Base-by-base conservation (phyloP, 2,329 filamentous ascomycete genomes). In the Colletotrichum coccodes region DNA sequence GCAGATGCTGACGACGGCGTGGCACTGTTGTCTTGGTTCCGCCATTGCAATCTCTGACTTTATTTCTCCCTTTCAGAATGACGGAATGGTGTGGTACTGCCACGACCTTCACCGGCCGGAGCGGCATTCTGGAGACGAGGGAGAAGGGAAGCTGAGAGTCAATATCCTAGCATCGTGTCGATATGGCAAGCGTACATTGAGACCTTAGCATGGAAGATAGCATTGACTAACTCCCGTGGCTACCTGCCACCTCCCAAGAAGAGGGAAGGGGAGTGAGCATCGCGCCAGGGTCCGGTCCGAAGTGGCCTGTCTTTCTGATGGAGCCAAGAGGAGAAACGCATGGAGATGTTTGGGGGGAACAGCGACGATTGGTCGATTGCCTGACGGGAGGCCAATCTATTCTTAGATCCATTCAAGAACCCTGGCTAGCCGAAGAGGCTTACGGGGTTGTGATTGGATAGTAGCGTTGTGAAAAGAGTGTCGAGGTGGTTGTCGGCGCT, bases 401-500 rank as follows among this genome's bases (percentile, higher is more conserved):
- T 73, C 70, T 73, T 73, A 64, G 72, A 71, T 60, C 32, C 47
- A 53, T 26, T 28, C 34, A 26, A 28, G 40, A n/a, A 50, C 28
- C 65, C 64, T 42, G 46, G 66, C 38, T 40, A 50, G 47, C 57
- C n/a, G 34, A 26, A 28, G 44, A 58, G 49, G 50, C 59, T 57
- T 68, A 44, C 40, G 52, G 54, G 67, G 50, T 50, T 56, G 9
- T 68, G 70, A 73, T 73, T 73, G 72, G 72, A 36, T 54, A 47
- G 12, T 52, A 42, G 36, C 8, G 26, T 34, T 66, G 71, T 72
- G 68, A 69, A 68, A 23, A 50, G 61, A 53, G 57, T n/a, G 50
- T 47, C 61, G 53, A 71, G 47, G 62, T 60, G 56, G 56, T 50
- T 70, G 62, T 52, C 71, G 71, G 72, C 72, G 72, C 72, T 73